phyloP scores from a whole-genome alignment of 306 rosid species.

The Ormosia emarginata region DNA sequence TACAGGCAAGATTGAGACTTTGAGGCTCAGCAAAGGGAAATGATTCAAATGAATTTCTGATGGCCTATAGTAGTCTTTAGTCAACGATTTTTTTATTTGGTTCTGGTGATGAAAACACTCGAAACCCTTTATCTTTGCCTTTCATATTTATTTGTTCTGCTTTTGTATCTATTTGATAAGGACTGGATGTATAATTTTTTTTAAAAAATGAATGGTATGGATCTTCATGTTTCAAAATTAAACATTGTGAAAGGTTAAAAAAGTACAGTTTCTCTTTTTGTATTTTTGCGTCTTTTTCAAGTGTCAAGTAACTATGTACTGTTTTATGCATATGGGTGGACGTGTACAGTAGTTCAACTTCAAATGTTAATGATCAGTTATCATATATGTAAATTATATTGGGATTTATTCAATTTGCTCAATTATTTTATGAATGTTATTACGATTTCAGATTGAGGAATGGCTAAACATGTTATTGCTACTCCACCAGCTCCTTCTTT shows the following conservation, averaged over 20 bases:
- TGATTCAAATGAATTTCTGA: neutral
- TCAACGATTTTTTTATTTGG: neutral
- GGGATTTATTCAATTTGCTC: neutral
- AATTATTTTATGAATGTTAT: conserved; percentile 15
- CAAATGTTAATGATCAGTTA: neutral
- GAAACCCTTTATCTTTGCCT: neutral
- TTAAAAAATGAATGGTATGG: neutral
- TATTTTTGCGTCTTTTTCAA: neutral
- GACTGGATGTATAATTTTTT: neutral
- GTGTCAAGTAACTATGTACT: neutral
- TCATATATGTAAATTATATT: neutral
- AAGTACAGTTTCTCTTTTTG: neutral
- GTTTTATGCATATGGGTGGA: neutral
- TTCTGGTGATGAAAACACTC: neutral
- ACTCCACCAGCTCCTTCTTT: conserved; percentile 45
- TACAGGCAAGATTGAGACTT: neutral
- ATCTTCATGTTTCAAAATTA: neutral
- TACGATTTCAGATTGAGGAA: conserved; percentile 45
- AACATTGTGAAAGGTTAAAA: neutral
- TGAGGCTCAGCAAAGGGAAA: neutral
- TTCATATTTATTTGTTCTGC: neutral
- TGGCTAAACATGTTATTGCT: conserved; percentile 54
- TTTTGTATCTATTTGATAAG: neutral
- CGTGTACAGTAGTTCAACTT: neutral
- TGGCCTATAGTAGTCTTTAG: neutral